phyloP scores from a whole-genome alignment of 1,284 basidiomycete species.

The Ceraceosorus bombacis region DNA sequence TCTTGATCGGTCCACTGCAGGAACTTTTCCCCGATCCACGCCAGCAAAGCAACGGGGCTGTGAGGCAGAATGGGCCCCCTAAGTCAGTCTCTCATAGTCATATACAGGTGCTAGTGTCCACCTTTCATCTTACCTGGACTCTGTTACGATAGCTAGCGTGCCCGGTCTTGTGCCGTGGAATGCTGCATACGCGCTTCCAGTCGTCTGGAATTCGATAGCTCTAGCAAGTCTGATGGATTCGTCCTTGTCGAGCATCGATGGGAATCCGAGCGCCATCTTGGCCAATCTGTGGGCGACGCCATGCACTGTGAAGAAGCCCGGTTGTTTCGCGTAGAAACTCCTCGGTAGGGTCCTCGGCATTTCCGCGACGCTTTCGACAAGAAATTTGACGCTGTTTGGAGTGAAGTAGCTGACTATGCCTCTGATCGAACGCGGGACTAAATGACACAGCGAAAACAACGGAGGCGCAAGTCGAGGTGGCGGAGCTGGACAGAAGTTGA shows the following conservation, averaged over 20 bases:
- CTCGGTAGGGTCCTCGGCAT: constrained; percentile 1
- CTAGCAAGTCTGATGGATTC: not conserved
- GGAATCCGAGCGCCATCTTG: too few species aligned
- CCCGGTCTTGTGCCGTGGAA: constrained; percentile 48
- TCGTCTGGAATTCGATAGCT: constrained; percentile 23
- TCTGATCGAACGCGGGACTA: constrained; percentile 9
- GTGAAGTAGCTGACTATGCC: not conserved
- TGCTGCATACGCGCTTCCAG: constrained; percentile 33
- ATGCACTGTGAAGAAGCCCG: not conserved
- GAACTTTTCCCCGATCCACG: constrained; percentile 45
- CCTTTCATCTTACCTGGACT: constrained; percentile 19
- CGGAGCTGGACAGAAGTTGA: constrained; percentile 37
- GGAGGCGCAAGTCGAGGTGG: constrained; percentile 21
- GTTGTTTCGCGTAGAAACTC: constrained; percentile 10
- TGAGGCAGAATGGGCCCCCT: too few species aligned
- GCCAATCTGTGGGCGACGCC: constrained; percentile 15
- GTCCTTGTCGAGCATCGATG: too few species aligned
- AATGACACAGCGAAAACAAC: constrained; percentile 10
- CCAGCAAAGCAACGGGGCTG: too few species aligned
- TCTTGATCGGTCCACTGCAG: constrained; percentile 49
- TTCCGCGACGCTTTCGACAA: not conserved
- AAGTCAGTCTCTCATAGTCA: too few species aligned
- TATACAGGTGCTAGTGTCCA: too few species aligned
- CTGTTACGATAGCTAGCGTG: constrained; percentile 49
- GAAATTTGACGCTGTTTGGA: not conserved